Evolutionary conservation across 495 filamentous ascomycete genomes (phyloP), one percentile per base, ranked within the genome.

Genomic region (Penicillium chermesinum): DNA sequence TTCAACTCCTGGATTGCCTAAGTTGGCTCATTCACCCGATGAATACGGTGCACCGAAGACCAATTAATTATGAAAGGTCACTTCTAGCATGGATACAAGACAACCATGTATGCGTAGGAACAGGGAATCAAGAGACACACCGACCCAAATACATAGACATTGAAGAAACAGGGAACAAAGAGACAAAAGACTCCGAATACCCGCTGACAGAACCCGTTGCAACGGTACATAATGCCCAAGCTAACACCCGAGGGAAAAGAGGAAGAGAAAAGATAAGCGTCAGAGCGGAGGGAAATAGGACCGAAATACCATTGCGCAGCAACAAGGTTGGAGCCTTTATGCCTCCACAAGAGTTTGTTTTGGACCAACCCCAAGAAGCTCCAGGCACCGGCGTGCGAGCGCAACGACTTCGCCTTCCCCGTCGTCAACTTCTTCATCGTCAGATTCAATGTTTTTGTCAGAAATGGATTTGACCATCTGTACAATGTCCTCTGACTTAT

Each of bases 351-450:
- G 69, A 37, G 75, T 79, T 48, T 75, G 77, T 39, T 72, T 73
- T 20, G 67, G 72, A 44, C 72, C 71, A 57, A 83, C 81, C 15
- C 84, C 84, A n/a, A 96, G 74, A 19, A 95, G 75, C 66, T 95
- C 91, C 32, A 94, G 72, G 66, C 87, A 96, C 41, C 91, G 82
- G 43, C 89, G 85, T 19, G 93, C 93, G 55, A 98, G 79, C 48
- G 83, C 88, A 51, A 97, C 86, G 22, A 97, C 91, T 65, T 98
- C 93, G 16, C 94, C 89, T 66, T 98, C 93, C 14, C 87, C 87
- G 54, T 96, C 90, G 54, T 96, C 91, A 20, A 80, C 83, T 32
- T 88, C 85, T 46, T 96, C 93, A 45, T 88, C 85, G 52, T 96
- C 91, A 10, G 87, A 91, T 59, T 95, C 91, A 54, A 95, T 75